These are phyloP conservation scores for Pseudocercospora pini-densiflorae DNA, from an alignment of 2,329 filamentous ascomycete genomes.

Conservation along the genomic window DNA sequence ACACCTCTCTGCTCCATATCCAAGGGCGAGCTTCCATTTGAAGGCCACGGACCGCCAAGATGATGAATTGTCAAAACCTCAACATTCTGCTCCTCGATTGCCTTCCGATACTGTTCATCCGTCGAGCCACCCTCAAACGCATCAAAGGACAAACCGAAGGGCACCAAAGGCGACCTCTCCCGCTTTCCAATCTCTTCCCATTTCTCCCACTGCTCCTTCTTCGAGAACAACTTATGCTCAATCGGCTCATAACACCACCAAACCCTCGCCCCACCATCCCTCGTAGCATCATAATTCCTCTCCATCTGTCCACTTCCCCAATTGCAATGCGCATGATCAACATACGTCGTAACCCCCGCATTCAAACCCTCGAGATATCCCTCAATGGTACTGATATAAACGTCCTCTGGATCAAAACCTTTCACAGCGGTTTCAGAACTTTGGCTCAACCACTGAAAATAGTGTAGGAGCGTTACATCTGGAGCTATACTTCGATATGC, in stretches of 20 bases:
- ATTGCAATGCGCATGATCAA: slow-evolving; percentile 44
- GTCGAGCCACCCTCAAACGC: slow-evolving; percentile 4
- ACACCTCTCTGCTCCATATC: slow-evolving; percentile 44
- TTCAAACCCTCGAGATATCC: slow-evolving; percentile 49
- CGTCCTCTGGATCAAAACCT: slow-evolving; percentile 48
- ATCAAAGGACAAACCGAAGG: slow-evolving; percentile 11
- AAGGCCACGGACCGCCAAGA: slow-evolving; percentile 16
- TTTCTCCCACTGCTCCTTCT: slow-evolving; percentile 16
- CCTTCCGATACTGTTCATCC: slow-evolving; percentile 12
- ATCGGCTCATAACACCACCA: slow-evolving; percentile 21
- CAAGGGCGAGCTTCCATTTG: slow-evolving; percentile 45
- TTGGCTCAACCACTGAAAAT: slow-evolving; percentile 50
- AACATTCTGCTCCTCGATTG: slow-evolving; percentile 10
- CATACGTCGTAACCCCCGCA: slow-evolving; percentile 49
- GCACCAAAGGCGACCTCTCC: neutral
- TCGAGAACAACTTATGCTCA: neutral
- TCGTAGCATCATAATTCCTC: slow-evolving; percentile 43
- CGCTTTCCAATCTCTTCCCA: slow-evolving; percentile 8
- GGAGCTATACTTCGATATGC: slow-evolving; percentile 58
- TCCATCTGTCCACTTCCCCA: slow-evolving; percentile 19
- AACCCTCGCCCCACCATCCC: slow-evolving; percentile 44
- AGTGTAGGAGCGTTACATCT: slow-evolving; percentile 57
- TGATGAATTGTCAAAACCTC: slow-evolving; percentile 21
- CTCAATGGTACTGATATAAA: slow-evolving; percentile 53
- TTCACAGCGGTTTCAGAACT: slow-evolving; percentile 31